Percentiles rank a stretch among this genome's conserved stretches.
phyloP scores from a whole-genome alignment of 2,329 filamentous ascomycete species.

The Venturia carpophila region DNA sequence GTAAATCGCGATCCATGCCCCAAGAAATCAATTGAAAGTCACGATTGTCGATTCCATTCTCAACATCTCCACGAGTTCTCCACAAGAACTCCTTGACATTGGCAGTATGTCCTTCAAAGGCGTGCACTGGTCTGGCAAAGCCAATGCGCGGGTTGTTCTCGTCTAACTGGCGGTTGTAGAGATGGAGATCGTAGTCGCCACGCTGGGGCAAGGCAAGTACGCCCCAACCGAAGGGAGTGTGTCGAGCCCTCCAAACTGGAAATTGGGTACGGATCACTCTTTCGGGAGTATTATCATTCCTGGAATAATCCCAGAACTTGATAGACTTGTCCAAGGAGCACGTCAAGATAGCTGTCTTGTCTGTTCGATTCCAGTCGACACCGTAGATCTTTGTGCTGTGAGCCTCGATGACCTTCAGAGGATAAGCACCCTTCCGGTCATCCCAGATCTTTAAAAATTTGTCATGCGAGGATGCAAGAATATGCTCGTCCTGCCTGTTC shows the following conservation, averaged over 20 bases:
- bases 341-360: conserved; percentile 65
- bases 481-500: conserved; percentile 77
- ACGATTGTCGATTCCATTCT: conserved; percentile 66
- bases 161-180: conserved; percentile 61
- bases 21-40: conserved; percentile 92
- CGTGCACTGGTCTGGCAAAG: conserved; percentile 38
- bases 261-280: conserved; percentile 74
- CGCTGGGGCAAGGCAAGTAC: conserved; percentile 88
- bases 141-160: conserved; percentile 36
- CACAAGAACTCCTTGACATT: conserved; percentile 88
- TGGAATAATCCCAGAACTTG: conserved; percentile 81
- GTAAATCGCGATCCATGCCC: conserved; percentile 78
- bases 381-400: conserved; percentile 93
- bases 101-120: conserved; percentile 48
- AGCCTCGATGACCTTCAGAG: conserved; percentile 75
- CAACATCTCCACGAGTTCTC: conserved; percentile 62
- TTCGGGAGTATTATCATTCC: conserved; percentile 55
- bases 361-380: conserved; percentile 83
- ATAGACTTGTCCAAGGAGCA: conserved; percentile 89
- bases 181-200: conserved; percentile 73
- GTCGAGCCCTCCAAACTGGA: conserved; percentile 82
- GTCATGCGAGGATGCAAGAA: conserved; percentile 86
- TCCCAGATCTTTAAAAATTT: conserved; percentile 86
- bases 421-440: conserved; percentile 66
- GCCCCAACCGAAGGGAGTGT: conserved; percentile 83